Base-by-base conservation (phyloP, 352 stramenopile genomes). In the Globisporangium rhizosaccharum region DNA sequence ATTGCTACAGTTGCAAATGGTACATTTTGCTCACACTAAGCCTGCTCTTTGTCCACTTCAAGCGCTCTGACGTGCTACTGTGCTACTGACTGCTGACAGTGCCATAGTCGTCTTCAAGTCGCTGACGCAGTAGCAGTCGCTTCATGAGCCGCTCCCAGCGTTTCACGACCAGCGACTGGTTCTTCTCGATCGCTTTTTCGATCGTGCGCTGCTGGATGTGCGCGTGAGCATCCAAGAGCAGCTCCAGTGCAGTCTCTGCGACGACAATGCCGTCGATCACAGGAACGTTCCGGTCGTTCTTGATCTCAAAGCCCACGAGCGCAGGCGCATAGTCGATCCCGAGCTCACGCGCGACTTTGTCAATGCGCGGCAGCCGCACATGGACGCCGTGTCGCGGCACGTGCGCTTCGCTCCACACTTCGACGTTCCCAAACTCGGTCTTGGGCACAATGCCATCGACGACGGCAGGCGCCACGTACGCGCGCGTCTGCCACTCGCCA, bases 351-450 rank as follows among this genome's bases (percentile, higher is more conserved):
- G 81, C 85, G 6, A 94, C 73, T 33, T 70, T 59, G 8, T 85
- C 78, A 37, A 92, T 89, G 26, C 76, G 78, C 25, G 74, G 75
- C 26, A 93, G 51, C 26, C 67, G 72, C 28, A 95, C 54, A 36
- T 95, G 87, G 23, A 87, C 69, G 8, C 69, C 76, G 8, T 72
- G 76, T 12, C 51, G 54, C 8, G 87, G 85, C 2, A 92, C 57
- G 66, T 92, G 80, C 0, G 71, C 77, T 2, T 71, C 53, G 60
- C 83, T 95, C 85, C 85, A 96, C 47, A 96, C 59, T 55, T 96
- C 87, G 50, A 94, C 78, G 65, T 96, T 96, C 18, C 87, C 85
- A 60, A 90, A 94, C 66, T 83, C 66, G 68, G 93, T 95, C 68
- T 91, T 93, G 2, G 85, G 87, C 1, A 96, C 65, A 6, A 58